Conservation (phyloP, 805 yeast genomes). For the Candida dendrica region DNA sequence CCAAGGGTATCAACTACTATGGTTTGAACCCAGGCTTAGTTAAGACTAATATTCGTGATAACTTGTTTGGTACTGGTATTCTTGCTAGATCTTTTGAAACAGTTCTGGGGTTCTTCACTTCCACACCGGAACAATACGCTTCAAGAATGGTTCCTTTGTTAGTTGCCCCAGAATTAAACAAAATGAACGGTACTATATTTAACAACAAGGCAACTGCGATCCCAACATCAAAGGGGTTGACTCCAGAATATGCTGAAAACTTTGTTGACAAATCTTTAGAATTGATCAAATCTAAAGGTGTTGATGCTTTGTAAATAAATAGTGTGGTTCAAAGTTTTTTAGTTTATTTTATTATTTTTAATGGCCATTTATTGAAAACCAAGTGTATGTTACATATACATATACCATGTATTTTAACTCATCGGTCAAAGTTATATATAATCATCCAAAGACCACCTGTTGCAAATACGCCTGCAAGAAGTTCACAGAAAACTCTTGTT, state of each 20-base stretch:
- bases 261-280: slow-evolving; percentile 20
- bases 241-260: slow-evolving; percentile 21
- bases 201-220: slow-evolving; percentile 24
- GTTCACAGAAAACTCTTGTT: no score
- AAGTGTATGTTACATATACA: no score
- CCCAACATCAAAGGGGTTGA: slow-evolving; percentile 21
- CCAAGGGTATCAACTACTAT: slow-evolving; percentile 4
- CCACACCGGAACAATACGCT: slow-evolving; percentile 29
- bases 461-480: no score
- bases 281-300: slow-evolving; percentile 14
- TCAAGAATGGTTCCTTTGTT: slow-evolving; percentile 23
- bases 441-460: no score
- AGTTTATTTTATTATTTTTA: no score
- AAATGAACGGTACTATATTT: slow-evolving; percentile 23
- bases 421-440: no score
- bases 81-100: slow-evolving; percentile 21
- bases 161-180: slow-evolving; percentile 23
- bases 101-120: slow-evolving; percentile 23
- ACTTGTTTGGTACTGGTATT: slow-evolving; percentile 23
- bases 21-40: slow-evolving; percentile 36
- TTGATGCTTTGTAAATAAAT: background rate
- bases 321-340: background rate
- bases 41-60: slow-evolving; percentile 27
- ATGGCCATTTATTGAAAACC: no score
- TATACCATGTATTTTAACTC: no score